A percentile compares a stretch with the other conserved stretches of the same genome.
Evolutionary conservation across 305 asterid genomes (phyloP).

Genomic region (Ajuga reptans): DNA sequence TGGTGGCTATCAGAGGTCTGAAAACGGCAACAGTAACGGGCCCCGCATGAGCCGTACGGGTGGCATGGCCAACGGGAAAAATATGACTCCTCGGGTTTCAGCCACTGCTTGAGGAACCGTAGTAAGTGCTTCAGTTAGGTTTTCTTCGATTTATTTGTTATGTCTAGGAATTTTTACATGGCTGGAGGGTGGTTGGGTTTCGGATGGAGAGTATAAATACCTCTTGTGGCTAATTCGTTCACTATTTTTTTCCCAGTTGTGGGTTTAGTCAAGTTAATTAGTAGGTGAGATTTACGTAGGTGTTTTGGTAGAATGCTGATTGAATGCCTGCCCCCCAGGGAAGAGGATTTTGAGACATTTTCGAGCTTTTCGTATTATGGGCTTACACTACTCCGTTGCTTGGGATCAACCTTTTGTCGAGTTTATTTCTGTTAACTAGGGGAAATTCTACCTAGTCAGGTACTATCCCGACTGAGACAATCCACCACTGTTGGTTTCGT

Average conservation of each 20-base stretch:
- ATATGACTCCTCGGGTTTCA: constrained; percentile 49
- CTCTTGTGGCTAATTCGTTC: constrained; percentile 21
- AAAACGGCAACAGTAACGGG: constrained; percentile 32
- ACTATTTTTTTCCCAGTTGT: constrained; percentile 22
- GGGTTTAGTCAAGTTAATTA: constrained; percentile 23
- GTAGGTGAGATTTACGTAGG: constrained; percentile 23
- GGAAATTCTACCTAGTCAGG: no score
- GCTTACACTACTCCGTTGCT: no score
- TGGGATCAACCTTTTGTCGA: no score
- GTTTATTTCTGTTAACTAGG: no score
- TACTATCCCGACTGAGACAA: no score
- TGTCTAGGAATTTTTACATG: constrained; percentile 20
- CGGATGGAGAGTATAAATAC: neutral
- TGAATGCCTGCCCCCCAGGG: neutral
- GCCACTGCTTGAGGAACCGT: constrained; percentile 54
- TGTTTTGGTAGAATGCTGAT: constrained; percentile 5
- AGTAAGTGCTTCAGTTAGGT: constrained; percentile 24
- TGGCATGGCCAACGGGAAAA: constrained; percentile 47
- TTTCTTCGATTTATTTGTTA: neutral
- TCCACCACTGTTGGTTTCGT: no score
- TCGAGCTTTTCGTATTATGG: neutral
- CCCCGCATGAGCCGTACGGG: constrained; percentile 48
- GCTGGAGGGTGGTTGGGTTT: neutral
- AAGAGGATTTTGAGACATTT: neutral
- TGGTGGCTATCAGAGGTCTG: constrained; percentile 56